Evolutionary conservation across 2,329 filamentous ascomycete species (phyloP), one percentile per base, ranked within the genome.

Genomic region (Pezicula carpinea): DNA sequence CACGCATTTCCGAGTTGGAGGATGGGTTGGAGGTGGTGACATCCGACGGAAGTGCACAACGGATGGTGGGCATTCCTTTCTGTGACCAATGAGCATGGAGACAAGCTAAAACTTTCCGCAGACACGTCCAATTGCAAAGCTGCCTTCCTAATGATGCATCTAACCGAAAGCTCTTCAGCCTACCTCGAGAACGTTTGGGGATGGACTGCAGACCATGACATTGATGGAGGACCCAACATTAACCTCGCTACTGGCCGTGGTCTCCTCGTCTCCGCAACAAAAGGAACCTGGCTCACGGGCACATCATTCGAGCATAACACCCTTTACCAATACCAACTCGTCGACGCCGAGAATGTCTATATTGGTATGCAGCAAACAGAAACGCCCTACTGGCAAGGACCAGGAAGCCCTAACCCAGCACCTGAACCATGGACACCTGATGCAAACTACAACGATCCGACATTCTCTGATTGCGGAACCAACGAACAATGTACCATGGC

Each of bases 271-370:
- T 69, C 77, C 54, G 68, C 68, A n/a, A 69, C 65, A 15, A 64
- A 67, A 19, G 71, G 71, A 3, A 73, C 71, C 17, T 80, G 76
- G 77, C 63, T 80, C 7, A 63, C 72, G 40, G 75, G 73, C 18
- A 73, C 72, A 3, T 69, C 69, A 1, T 71, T 69, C 32, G 75
- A 79, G 60, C 75, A 79, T 58, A 64, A 66, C 43, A 65, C 68
- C 5, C 59, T 77, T 38, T 79, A 79, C 59, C 70, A 77, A 53
- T 74, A 75, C 59, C 69, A 74, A 36, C 63, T 76, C 49, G 59
- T 69, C 50, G 63, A 17, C n/a, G 43, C 41, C 7, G 33, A 44
- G 23, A 50, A 51, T 15, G 46, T 51, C 17, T 54, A 21, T 39
- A 36, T 45, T 11, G 50, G 47, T 11, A 44, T 53, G 35, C 45